These are phyloP conservation scores for Penicillium sp. DNA, from an alignment of 2,329 filamentous ascomycete genomes.

Conservation along the genomic window DNA sequence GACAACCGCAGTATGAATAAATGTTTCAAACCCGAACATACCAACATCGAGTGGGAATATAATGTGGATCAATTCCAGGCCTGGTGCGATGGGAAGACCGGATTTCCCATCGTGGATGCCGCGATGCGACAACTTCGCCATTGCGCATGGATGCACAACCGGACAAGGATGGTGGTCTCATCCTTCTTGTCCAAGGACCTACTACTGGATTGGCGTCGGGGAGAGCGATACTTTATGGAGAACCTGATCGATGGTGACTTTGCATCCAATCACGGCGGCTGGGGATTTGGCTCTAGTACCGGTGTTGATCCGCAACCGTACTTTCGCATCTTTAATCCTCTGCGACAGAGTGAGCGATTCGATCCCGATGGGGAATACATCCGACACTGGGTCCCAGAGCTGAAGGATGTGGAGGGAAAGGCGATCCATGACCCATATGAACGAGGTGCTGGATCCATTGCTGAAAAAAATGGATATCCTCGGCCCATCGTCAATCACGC, in stretches of 20 bases:
- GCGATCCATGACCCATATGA: slow-evolving; percentile 81
- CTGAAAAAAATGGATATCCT: slow-evolving; percentile 70
- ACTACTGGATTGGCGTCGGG: slow-evolving; percentile 78
- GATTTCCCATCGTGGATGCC: slow-evolving; percentile 81
- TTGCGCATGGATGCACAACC: slow-evolving; percentile 79
- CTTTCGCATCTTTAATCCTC: slow-evolving; percentile 85
- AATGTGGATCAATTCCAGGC: slow-evolving; percentile 65
- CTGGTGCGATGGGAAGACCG: slow-evolving; percentile 74
- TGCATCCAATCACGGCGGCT: slow-evolving; percentile 72
- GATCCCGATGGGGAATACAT: slow-evolving; percentile 79
- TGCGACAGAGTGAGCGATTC: slow-evolving; percentile 83
- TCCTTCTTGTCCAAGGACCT: slow-evolving; percentile 80
- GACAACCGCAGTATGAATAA: slow-evolving; percentile 62
- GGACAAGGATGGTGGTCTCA: slow-evolving; percentile 79
- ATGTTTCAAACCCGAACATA: slow-evolving; percentile 80
- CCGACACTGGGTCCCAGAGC: slow-evolving; percentile 76
- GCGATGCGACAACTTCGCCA: slow-evolving; percentile 75
- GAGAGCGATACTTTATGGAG: slow-evolving; percentile 81
- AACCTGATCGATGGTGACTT: slow-evolving; percentile 77
- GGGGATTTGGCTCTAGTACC: slow-evolving; percentile 65
- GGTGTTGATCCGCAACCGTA: slow-evolving; percentile 87
- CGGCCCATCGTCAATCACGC: slow-evolving; percentile 74
- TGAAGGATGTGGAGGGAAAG: slow-evolving; percentile 62
- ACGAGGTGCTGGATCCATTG: slow-evolving; percentile 59
- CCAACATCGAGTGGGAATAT: slow-evolving; percentile 81